Conservation (phyloP, 1,284 basidiomycete genomes). For the Takashimella tepidaria region DNA sequence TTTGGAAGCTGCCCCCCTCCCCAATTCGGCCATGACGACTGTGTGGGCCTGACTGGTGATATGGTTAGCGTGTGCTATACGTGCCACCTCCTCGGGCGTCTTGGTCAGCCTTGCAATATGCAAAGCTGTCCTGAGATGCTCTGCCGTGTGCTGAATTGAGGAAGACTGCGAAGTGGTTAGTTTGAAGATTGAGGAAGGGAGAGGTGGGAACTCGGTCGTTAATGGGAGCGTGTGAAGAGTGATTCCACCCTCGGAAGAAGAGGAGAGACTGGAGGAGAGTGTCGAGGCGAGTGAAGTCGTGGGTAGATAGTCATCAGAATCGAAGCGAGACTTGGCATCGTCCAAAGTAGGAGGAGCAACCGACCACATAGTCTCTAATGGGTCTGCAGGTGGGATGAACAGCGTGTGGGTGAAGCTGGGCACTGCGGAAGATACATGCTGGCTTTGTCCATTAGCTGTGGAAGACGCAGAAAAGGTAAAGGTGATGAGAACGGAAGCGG, state of each 20-base stretch:
- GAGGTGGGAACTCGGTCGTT: slow-evolving; percentile 55
- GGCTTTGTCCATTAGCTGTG: slow-evolving; percentile 14
- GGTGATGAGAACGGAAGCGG: slow-evolving; percentile 61
- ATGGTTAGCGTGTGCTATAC: slow-evolving; percentile 69
- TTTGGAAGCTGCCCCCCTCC: slow-evolving; percentile 55
- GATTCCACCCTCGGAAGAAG: slow-evolving; percentile 13
- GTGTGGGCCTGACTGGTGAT: slow-evolving; percentile 85
- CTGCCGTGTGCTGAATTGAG: slow-evolving; percentile 45
- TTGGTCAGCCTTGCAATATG: slow-evolving; percentile 74
- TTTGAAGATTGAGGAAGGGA: slow-evolving; percentile 51
- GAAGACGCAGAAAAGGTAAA: slow-evolving; percentile 50
- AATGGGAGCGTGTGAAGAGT: slow-evolving; percentile 51
- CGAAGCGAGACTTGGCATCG: slow-evolving; percentile 55
- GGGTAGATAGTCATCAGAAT: slow-evolving; percentile 58
- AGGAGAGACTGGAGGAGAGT: slow-evolving; percentile 13
- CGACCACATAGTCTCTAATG: slow-evolving; percentile 76
- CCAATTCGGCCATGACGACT: slow-evolving; percentile 82
- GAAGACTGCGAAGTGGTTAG: slow-evolving; percentile 40
- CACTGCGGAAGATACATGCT: slow-evolving; percentile 5
- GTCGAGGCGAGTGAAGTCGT: slow-evolving; percentile 48
- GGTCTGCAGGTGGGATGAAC: slow-evolving; percentile 67
- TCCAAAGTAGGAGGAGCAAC: slow-evolving; percentile 69
- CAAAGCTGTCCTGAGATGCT: slow-evolving; percentile 65
- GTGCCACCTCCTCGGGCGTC: slow-evolving; percentile 63
- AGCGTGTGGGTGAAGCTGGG: slow-evolving; percentile 52